Conservation (phyloP, 2,329 filamentous ascomycete genomes). For the Trichoderma sp. region DNA sequence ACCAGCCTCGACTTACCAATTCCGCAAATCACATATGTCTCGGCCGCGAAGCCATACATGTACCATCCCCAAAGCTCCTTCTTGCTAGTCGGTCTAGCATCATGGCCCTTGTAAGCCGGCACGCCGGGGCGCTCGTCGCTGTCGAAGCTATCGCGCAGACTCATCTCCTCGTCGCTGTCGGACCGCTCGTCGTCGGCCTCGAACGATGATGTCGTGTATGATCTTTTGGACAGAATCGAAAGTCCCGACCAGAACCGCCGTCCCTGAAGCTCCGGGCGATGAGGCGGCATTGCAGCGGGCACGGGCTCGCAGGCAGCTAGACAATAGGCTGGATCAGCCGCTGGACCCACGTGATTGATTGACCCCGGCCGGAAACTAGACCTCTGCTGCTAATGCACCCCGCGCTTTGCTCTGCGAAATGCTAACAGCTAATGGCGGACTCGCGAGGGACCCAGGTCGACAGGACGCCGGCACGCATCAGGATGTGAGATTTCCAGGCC, state of each 20-base stretch:
- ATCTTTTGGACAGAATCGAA: conserved; percentile 59
- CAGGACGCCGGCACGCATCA: conserved; percentile 1
- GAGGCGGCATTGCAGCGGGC: conserved; percentile 30
- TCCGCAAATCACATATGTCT: conserved; percentile 89
- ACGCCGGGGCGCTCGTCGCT: conserved; percentile 41
- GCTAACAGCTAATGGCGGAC: background rate
- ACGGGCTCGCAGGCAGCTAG: background rate
- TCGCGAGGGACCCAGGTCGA: background rate
- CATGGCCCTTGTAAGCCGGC: conserved; percentile 76
- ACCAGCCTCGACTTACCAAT: conserved; percentile 58
- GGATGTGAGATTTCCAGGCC: background rate
- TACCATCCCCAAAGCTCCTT: conserved; percentile 96
- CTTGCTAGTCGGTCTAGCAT: conserved; percentile 81
- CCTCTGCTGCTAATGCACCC: conserved; percentile 26
- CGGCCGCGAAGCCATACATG: conserved; percentile 92
- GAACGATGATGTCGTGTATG: conserved; percentile 63
- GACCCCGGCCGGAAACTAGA: conserved; percentile 20
- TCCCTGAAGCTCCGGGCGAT: conserved; percentile 48
- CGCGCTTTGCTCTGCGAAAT: conserved; percentile 16
- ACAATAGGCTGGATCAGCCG: conserved; percentile 3
- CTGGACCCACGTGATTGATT: conserved; percentile 25
- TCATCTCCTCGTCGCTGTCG: conserved; percentile 41
- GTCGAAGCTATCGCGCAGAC: conserved; percentile 44
- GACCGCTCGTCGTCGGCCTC: conserved; percentile 73
- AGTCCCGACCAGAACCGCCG: conserved; percentile 53